A percentile compares a stretch with the other conserved stretches of the same genome.
Evolutionary conservation across 75 land plant species (phyloP).

Genomic region (Adiantum capillusveneris): DNA sequence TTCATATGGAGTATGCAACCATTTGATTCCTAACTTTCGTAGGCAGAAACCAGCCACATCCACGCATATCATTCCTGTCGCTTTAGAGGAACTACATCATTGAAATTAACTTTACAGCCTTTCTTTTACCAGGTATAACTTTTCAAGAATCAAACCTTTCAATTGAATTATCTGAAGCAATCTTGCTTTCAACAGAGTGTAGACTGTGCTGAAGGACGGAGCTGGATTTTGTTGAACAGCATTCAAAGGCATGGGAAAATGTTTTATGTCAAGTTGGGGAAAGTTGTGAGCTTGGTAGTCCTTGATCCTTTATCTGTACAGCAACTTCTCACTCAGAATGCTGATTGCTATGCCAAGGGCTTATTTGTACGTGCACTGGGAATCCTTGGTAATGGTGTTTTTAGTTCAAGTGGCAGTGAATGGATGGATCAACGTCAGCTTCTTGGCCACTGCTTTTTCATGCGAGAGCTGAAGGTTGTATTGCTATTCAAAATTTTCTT

Average conservation of each 20-base stretch:
- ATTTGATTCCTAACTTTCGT: no score
- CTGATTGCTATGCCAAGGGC: slow-evolving; percentile 32
- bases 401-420: slow-evolving; percentile 20
- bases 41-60: no score
- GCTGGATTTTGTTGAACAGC: slow-evolving; percentile 10
- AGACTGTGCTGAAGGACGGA: no score
- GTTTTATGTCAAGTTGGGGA: slow-evolving; percentile 25
- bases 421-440: slow-evolving; percentile 38
- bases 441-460: slow-evolving; percentile 10
- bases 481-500: neutral
- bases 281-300: slow-evolving; percentile 21
- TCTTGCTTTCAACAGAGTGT: no score
- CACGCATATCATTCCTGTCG: no score
- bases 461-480: slow-evolving; percentile 25
- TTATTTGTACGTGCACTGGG: slow-evolving; percentile 18
- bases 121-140: no score
- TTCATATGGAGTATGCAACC: no score
- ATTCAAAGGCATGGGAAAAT: slow-evolving; percentile 9
- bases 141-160: no score
- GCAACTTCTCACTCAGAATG: slow-evolving; percentile 18
- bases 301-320: slow-evolving; percentile 28
- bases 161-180: no score
- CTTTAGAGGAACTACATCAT: no score
- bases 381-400: slow-evolving; percentile 30
- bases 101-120: no score